Percentiles rank a stretch among this genome's conserved stretches.
Evolutionary conservation across 2,329 filamentous ascomycete genomes (phyloP).

Genomic region (Ophiostoma ulmi): DNA sequence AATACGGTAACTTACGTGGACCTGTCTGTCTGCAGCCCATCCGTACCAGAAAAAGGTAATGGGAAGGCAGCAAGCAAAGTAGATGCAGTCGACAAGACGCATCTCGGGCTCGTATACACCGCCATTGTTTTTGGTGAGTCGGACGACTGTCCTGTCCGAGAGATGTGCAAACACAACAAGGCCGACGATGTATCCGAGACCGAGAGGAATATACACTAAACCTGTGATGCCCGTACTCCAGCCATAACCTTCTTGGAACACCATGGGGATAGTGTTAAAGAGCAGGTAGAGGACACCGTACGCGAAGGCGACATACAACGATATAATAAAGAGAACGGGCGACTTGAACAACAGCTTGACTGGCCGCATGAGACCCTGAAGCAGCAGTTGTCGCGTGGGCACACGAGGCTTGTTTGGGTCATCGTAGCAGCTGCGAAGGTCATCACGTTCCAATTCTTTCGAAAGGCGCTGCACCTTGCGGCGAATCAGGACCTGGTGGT

Average conservation of each 20-base stretch:
- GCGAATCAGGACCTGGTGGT: constrained; percentile 47
- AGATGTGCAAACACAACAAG: constrained; percentile 33
- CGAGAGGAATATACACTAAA: constrained; percentile 46
- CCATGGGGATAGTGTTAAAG: constrained; percentile 50
- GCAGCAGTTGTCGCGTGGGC: constrained; percentile 31
- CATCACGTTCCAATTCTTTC: constrained; percentile 43
- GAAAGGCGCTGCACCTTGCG: constrained; percentile 44
- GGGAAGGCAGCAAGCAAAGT: constrained; percentile 34
- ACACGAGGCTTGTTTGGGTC: constrained; percentile 12
- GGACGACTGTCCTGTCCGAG: constrained; percentile 39
- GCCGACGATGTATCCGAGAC: constrained; percentile 32
- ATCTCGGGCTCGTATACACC: constrained; percentile 37
- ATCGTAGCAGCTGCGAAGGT: constrained; percentile 44
- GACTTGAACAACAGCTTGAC: constrained; percentile 48
- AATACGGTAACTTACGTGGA: constrained; percentile 19
- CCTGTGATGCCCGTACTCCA: constrained; percentile 45
- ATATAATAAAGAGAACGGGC: constrained; percentile 44
- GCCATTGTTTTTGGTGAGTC: constrained; percentile 38
- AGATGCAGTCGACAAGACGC: constrained; percentile 34
- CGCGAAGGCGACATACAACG: constrained; percentile 47
- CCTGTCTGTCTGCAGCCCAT: constrained; percentile 33
- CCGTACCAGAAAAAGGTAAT: constrained; percentile 40
- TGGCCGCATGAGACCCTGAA: constrained; percentile 46
- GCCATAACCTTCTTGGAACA: constrained; percentile 45
- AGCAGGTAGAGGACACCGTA: constrained; percentile 51